Evolutionary conservation across 305 asterid species (phyloP), one percentile per base, ranked within the genome.

Genomic region (Stenogyne calaminthoides): DNA sequence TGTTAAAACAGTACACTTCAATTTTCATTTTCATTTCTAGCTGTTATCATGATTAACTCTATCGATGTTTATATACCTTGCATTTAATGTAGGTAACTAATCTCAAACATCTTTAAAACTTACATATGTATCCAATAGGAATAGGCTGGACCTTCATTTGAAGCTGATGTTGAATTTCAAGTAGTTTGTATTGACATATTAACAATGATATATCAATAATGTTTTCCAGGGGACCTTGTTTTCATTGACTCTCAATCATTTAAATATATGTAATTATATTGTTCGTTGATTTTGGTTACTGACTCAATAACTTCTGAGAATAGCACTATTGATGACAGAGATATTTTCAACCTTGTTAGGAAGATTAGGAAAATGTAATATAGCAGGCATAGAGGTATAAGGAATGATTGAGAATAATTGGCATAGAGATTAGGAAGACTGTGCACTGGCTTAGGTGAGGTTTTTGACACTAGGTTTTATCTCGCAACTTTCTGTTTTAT

Each of bases 401-500:
- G 18, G 12, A 64, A 54, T 8, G 29, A 29, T 1, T n/a, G 47
- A 32, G 39, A 63, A 52, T 52, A 39, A 29, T 29, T 29, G 63
- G 47, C 19, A 49, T 16, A 22, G 60, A 70, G 47, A 25, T 11
- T 19, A 64, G 51, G 15, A 59, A n/a, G 0, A 4, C 40, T 44
- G 22, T 7, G 9, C 64, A 12, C 61, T 34, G n/a, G 71, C 22
- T 60, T 67, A 37, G 29, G n/a, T 56, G 39, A 46, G 60, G 51
- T 36, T 19, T 19, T 22, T 65, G 52, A 29, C 44, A 15, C 59
- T 40, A 42, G 19, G 39, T 25, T n/a, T 68, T 58, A 37, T 65
- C 71, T 56, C 25, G 19, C 57, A 36, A 19, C 54, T 12, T 73
- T 51, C 37, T 27, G 59, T 77, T 66, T 69, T 64, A 51, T 74